Percentiles rank a stretch among this genome's conserved stretches.
These are phyloP conservation scores for Salix arbutifolia DNA, from an alignment of 345 rosid genomes.

Conservation along the genomic window DNA sequence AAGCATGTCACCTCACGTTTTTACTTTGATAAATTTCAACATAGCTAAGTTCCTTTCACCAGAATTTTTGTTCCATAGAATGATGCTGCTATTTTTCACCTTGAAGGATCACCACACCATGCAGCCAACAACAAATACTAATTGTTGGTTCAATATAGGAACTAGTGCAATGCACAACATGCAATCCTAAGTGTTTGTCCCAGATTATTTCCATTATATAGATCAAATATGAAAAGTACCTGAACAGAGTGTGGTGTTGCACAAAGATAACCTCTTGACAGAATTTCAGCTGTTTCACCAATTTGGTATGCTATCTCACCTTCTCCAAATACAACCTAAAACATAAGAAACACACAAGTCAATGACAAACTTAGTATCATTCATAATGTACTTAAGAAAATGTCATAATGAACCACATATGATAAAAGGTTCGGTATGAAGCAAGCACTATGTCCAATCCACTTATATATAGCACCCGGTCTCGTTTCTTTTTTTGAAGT, in stretches of 20 bases:
- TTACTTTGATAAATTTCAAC: too few species aligned
- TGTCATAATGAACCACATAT: not conserved
- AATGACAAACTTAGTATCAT: not conserved
- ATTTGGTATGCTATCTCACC: conserved; percentile 93
- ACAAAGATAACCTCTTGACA: conserved; percentile 79
- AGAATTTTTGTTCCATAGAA: too few species aligned
- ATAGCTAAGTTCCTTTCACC: too few species aligned
- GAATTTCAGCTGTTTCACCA: conserved; percentile 83
- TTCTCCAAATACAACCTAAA: conserved; percentile 69
- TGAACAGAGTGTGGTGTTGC: conserved; percentile 92
- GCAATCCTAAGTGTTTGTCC: not conserved
- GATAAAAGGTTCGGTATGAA: not conserved
- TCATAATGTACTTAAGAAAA: not conserved
- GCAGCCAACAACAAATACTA: not conserved
- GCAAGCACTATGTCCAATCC: not conserved
- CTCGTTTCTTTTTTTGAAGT: not conserved
- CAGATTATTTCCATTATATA: not conserved
- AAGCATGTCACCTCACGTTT: too few species aligned
- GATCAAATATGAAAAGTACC: conserved; percentile 40
- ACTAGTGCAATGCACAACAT: not conserved
- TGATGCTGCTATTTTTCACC: too few species aligned
- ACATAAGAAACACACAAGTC: conserved; percentile 5
- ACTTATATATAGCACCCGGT: not conserved
- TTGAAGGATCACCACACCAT: not conserved
- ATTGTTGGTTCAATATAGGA: not conserved